Evolutionary conservation across 2,329 filamentous ascomycete genomes (phyloP).

Genomic region (Aspergillus arachidicola): DNA sequence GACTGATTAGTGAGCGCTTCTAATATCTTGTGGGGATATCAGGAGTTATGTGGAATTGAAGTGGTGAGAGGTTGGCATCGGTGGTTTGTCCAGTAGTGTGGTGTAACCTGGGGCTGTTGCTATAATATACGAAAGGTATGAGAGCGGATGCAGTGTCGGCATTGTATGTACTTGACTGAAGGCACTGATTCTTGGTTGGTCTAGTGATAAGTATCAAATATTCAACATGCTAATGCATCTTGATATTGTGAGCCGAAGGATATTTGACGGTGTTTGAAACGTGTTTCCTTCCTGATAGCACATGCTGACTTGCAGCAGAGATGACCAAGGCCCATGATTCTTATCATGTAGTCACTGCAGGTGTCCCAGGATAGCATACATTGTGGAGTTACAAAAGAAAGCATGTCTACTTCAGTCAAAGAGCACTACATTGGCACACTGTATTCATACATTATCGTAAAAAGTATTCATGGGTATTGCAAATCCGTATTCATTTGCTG

Average conservation of each 20-base stretch:
- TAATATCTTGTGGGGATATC: neutral
- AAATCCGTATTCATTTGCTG: conserved; percentile 30
- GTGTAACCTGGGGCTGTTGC: neutral
- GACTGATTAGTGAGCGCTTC: neutral
- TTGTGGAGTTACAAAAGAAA: neutral
- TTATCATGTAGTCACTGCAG: neutral
- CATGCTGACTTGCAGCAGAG: neutral
- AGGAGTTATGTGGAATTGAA: neutral
- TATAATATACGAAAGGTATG: neutral
- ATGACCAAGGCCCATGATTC: neutral
- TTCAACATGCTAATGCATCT: neutral
- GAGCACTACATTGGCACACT: neutral
- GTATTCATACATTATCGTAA: conserved; percentile 11
- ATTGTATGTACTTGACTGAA: neutral
- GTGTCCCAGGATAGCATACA: neutral
- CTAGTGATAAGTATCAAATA: neutral
- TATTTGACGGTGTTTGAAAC: too few relatives aligned
- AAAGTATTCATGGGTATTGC: conserved; percentile 25
- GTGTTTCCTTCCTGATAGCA: neutral
- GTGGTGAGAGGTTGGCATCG: neutral
- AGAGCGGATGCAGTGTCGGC: neutral
- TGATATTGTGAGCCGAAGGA: neutral
- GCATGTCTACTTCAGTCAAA: conserved; percentile 14
- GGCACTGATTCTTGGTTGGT: neutral
- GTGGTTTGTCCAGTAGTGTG: neutral